Evolutionary conservation across 1,284 basidiomycete species (phyloP).

Genomic region (Inonotus hispidus): DNA sequence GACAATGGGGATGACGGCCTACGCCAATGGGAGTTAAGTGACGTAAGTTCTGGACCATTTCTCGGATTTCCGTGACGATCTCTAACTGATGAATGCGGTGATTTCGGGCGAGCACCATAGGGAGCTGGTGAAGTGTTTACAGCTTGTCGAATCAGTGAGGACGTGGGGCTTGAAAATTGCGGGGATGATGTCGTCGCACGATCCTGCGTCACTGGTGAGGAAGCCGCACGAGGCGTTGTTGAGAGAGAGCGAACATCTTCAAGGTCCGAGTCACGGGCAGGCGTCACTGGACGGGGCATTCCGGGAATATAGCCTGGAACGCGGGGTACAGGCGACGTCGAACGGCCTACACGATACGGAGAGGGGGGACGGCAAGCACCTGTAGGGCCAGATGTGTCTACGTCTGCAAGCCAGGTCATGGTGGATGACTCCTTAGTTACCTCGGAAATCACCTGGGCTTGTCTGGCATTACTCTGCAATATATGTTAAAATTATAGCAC

Average conservation of each 20-base stretch:
- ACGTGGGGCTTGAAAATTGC: slow-evolving; percentile 30
- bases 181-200: slow-evolving; percentile 30
- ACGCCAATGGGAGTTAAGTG: slow-evolving; percentile 48
- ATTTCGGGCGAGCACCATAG: slow-evolving; percentile 38
- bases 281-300: slow-evolving; percentile 83
- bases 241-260: slow-evolving; percentile 72
- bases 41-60: slow-evolving; percentile 39
- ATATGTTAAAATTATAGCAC: slow-evolving; percentile 6
- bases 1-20: slow-evolving; percentile 65
- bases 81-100: slow-evolving; percentile 33
- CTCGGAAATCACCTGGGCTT: slow-evolving; percentile 6
- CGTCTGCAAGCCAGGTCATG: slow-evolving; percentile 12
- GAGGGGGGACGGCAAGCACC: slow-evolving; percentile 39
- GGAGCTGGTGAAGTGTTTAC: slow-evolving; percentile 44
- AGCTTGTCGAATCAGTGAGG: slow-evolving; percentile 41
- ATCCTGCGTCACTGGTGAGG: slow-evolving; percentile 40
- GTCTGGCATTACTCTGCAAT: slow-evolving; percentile 8
- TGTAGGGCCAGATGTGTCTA: slow-evolving; percentile 15
- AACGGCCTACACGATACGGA: slow-evolving; percentile 36
- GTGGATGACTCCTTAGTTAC: slow-evolving; percentile 10
- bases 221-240: slow-evolving; percentile 72
- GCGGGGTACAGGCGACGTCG: slow-evolving; percentile 53
- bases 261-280: slow-evolving; percentile 54
- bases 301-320: slow-evolving; percentile 81
- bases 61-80: slow-evolving; percentile 10